Evolutionary conservation across 2,329 filamentous ascomycete genomes (phyloP), one percentile per base, ranked within the genome.

Genomic region (Lasiodiplodia theobromae): DNA sequence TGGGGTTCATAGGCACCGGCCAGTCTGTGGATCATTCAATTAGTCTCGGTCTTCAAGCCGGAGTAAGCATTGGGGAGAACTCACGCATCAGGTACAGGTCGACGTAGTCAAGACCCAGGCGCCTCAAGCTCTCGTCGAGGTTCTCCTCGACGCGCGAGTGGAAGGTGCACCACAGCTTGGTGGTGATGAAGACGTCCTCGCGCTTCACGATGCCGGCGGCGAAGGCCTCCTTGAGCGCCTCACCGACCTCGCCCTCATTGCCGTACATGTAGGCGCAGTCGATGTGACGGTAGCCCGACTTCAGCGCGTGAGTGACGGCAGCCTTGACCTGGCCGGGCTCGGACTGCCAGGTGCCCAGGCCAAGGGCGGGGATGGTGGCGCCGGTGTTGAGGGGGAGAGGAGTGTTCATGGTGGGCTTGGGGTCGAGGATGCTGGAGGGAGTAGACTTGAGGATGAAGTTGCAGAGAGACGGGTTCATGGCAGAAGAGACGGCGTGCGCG

Each of bases 141-240:
- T 86, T 89, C 74, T 91, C 82, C 80, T 91, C 89, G 6, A 89
- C 89, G 7, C 89, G 85, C 37, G 87, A 88, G 79, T 91, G 90
- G 82, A 92, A 94, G 63, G 91, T 93, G 75, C 89, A 91, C 92
- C 93, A 96, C 47, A 94, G 86, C 86, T 97, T 97, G 81, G 91
- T 93, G 72, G 94, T 92, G 77, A 97, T 89, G 88, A 97, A 97
- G 78, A 97, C 91, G 28, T 97, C 93, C 81, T 92, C 89, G 69
- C 92, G 91, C 85, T 90, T 93, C 74, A 94, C 92, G 68, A 95
- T 80, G 56, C 92, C 91, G 10, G 95, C 92, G 77, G 91, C 87
- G 82, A 96, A 93, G 75, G 92, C 92, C 73, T 91, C 91, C 69
- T 89, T 88, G 56, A 95, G 86, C 74, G 92, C 92, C 78, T 94